These are phyloP conservation scores for Phaeoacremonium minimum DNA, from an alignment of 2,329 filamentous ascomycete species.

Conservation along the genomic window DNA sequence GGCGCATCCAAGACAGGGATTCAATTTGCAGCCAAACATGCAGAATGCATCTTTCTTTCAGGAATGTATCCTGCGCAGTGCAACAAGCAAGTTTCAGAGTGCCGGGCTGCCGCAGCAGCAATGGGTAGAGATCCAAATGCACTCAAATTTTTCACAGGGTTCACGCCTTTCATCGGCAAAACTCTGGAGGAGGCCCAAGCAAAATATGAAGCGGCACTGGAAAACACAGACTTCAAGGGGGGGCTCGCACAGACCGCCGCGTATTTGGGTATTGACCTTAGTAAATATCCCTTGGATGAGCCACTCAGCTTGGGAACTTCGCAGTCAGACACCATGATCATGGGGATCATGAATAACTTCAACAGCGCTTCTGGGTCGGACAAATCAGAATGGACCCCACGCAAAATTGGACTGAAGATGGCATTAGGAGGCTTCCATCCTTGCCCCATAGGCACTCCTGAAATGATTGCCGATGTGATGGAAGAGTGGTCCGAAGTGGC, in stretches of 20 bases:
- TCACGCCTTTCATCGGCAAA: conserved; percentile 60
- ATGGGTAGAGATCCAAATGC: conserved; percentile 52
- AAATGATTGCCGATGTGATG: conserved; percentile 62
- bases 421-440: conserved; percentile 67
- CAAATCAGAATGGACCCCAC: conserved; percentile 64
- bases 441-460: conserved; percentile 58
- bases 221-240: conserved; percentile 57
- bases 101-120: conserved; percentile 48
- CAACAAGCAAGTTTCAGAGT: conserved; percentile 57
- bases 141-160: conserved; percentile 65
- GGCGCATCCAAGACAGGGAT: conserved; percentile 64
- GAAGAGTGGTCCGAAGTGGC: conserved; percentile 57
- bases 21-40: conserved; percentile 63
- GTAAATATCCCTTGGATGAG: conserved; percentile 30
- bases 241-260: conserved; percentile 68
- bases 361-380: conserved; percentile 6
- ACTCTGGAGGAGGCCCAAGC: conserved; percentile 63
- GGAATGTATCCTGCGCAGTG: conserved; percentile 60
- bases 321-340: conserved; percentile 36
- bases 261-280: conserved; percentile 59
- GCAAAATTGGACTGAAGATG: conserved; percentile 60
- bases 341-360: conserved; percentile 12
- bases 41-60: conserved; percentile 67
- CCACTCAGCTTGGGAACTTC: conserved; percentile 33
- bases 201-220: conserved; percentile 58